Percentiles rank a stretch among this genome's conserved stretches.
These are phyloP conservation scores for Spiraea crenata DNA, from an alignment of 331 rosid genomes.

Conservation along the genomic window DNA sequence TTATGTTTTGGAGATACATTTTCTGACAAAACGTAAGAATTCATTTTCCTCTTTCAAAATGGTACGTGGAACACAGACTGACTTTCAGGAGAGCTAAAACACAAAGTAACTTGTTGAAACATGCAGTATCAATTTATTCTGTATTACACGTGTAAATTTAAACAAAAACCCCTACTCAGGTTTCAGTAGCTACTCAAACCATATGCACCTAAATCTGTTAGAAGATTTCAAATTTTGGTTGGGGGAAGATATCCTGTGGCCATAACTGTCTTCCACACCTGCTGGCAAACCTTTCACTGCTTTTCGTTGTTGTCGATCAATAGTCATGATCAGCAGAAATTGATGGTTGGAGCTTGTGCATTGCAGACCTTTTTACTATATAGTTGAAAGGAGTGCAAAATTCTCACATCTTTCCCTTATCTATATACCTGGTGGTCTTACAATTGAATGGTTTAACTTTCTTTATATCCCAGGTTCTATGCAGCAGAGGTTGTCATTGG, in stretches of 20 bases:
- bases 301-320: background rate
- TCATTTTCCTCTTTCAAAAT: background rate
- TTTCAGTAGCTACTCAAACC: background rate
- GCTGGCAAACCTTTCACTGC: background rate
- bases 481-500: conserved; percentile 87
- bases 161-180: background rate
- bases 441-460: conserved; percentile 16
- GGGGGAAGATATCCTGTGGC: background rate
- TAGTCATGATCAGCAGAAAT: conserved; percentile 10
- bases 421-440: background rate
- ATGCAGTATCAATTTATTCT: no score
- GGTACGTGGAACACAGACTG: background rate
- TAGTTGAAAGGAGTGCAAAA: background rate
- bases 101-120: no score
- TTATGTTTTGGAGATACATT: background rate
- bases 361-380: background rate
- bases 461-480: conserved; percentile 66
- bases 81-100: background rate
- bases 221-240: background rate
- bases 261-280: background rate
- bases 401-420: background rate
- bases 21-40: background rate
- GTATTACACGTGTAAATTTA: no score
- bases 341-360: no score
- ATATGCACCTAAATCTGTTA: background rate